Conservation (phyloP, 495 filamentous ascomycete species). For the Acidiella bohemica region DNA sequence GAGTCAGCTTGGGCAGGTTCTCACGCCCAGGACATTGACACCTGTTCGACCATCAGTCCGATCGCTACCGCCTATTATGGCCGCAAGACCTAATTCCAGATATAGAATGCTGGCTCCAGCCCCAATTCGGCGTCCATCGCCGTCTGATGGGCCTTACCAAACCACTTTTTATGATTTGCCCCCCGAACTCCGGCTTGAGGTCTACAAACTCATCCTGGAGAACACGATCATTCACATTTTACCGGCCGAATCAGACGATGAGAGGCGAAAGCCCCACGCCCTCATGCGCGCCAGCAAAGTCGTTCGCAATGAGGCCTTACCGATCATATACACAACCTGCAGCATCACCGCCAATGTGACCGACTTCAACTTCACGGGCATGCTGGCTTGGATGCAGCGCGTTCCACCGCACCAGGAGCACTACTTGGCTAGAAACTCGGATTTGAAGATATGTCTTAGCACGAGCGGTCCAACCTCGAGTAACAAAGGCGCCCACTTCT, state of each 20-base stretch:
- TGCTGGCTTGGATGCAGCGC: slow-evolving; percentile 13
- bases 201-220: slow-evolving; percentile 16
- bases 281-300: slow-evolving; percentile 8
- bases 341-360: slow-evolving; percentile 11
- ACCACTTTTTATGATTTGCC: slow-evolving; percentile 13
- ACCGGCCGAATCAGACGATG: not conserved
- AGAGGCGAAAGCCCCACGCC: slow-evolving; percentile 5
- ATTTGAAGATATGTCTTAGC: slow-evolving; percentile 5
- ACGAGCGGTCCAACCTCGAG: not conserved
- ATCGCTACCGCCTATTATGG: too few species aligned
- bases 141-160: too few species aligned
- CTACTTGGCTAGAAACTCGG: slow-evolving; percentile 10
- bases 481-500: not conserved
- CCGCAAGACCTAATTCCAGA: too few species aligned
- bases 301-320: slow-evolving; percentile 15
- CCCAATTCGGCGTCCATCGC: too few species aligned
- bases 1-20: too few species aligned
- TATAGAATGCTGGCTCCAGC: too few species aligned
- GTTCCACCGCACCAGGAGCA: slow-evolving; percentile 8
- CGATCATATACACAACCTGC: slow-evolving; percentile 16
- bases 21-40: too few species aligned
- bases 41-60: too few species aligned
- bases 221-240: slow-evolving; percentile 13
- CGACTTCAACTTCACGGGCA: slow-evolving; percentile 15
- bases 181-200: slow-evolving; percentile 15